These are phyloP conservation scores for Sesbania bispinosa DNA, from an alignment of 306 rosid genomes.

Conservation along the genomic window DNA sequence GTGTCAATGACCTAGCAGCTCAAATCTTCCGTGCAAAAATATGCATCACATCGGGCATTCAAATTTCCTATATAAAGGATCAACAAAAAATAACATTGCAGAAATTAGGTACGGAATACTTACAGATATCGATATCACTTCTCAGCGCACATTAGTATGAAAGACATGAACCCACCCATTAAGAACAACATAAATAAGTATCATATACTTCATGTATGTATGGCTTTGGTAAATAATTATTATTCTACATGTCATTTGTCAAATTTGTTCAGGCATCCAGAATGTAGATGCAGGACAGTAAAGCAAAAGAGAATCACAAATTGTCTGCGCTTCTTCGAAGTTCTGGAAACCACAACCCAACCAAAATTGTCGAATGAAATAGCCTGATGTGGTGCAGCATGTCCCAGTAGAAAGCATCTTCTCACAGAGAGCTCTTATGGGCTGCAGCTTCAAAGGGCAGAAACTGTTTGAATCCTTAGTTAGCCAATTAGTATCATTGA, in stretches of 20 bases:
- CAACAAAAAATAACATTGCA: background rate
- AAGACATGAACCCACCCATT: background rate
- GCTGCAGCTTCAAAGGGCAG: conserved; percentile 66
- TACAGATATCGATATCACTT: background rate
- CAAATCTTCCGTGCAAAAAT: background rate
- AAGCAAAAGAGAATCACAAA: conserved; percentile 42
- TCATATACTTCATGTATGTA: conserved; percentile 24
- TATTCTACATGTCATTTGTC: conserved; percentile 51
- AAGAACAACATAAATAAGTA: conserved; percentile 16
- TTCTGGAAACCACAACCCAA: conserved; percentile 48
- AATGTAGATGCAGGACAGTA: conserved; percentile 38
- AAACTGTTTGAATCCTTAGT: conserved; percentile 57
- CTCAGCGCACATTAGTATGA: background rate
- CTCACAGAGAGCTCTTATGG: conserved; percentile 48
- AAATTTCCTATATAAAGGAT: conserved; percentile 13
- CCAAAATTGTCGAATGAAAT: conserved; percentile 39
- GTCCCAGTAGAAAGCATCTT: conserved; percentile 30
- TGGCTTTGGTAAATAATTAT: conserved; percentile 21
- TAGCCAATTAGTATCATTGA: conserved; percentile 53
- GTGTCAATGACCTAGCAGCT: background rate
- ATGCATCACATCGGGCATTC: background rate
- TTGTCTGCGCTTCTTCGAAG: conserved; percentile 39
- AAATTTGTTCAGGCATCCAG: conserved; percentile 33
- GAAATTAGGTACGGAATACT: background rate
- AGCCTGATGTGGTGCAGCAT: conserved; percentile 22